These are phyloP conservation scores for Pythium sukuiense DNA, from an alignment of 352 stramenopile species.

Conservation along the genomic window DNA sequence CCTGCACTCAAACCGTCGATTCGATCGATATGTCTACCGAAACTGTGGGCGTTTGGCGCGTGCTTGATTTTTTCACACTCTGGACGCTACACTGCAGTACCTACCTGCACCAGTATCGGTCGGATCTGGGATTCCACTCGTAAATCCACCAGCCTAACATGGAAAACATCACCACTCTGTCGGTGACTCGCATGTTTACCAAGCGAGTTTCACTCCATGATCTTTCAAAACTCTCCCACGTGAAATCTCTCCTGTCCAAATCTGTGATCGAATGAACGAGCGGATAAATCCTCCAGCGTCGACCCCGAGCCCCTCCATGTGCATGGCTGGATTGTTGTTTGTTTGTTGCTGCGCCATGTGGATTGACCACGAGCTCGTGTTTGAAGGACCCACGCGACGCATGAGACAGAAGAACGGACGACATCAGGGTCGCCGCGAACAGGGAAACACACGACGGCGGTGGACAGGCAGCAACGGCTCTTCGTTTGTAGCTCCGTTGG, in stretches of 20 bases:
- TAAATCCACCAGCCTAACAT: background rate
- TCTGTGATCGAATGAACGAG: conserved; percentile 1
- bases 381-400: background rate
- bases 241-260: background rate
- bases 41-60: background rate
- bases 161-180: background rate
- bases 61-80: background rate
- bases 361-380: background rate
- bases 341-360: background rate
- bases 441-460: background rate
- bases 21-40: background rate
- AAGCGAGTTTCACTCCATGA: background rate
- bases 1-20: background rate
- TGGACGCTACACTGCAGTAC: background rate
- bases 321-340: background rate
- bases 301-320: background rate
- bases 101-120: no score
- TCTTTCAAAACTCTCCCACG: background rate
- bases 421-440: background rate
- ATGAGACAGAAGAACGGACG: background rate
- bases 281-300: background rate
- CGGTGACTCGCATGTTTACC: background rate
- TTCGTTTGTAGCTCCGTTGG: no score
- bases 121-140: no score
- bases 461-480: background rate